Base-by-base conservation (phyloP, 1,284 basidiomycete species). In the Rugosomyces carneus region DNA sequence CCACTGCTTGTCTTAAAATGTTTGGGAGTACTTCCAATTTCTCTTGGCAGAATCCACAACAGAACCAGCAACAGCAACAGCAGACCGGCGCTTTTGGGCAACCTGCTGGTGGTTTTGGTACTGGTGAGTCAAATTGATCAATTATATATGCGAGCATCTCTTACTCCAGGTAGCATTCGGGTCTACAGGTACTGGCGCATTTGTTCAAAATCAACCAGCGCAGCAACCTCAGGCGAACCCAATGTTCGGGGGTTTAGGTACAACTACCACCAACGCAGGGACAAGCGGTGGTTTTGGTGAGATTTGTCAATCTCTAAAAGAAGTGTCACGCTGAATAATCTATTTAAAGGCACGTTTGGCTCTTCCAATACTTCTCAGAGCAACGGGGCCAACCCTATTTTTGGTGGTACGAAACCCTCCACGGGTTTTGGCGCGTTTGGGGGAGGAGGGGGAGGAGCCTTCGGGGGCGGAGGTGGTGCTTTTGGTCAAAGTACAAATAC, bases 401-500 rank as follows among this genome's bases (percentile, higher is more conserved):
- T 84, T 51, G 78, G 77, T 44, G 74, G 71, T 43, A 69, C 72
- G 36, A 89, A 89, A 57, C 80, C 84, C 44, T 60, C 81, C 5
- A 69, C 76, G 6, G 84, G 81, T 9, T 87, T 88, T 63, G 80
- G 84, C 56, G 75, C 80, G 50, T 87, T 87, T 59, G 73, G 72
- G 45, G 73, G 68, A 47, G 48, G 48, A 26, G 54, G 55, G 5
- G 52, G 55, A 6, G 52, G 52, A 46, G 58, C 62, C 27, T 71
- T 71, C 54, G 72, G 72, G 26, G 61, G 67, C 7, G 66, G 65
- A 48, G 64, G 68, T 2, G 62, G 68, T 8, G 61, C 70, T 40
- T 81, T 82, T 59, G 73, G 78, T 20, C 61, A 66, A 42, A 56
- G 46, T 38, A 56, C 57, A 46, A 51, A 43, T 26, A 48, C 57